phyloP scores from a whole-genome alignment of 1,284 basidiomycete genomes.

The Leccinum subrobustum region DNA sequence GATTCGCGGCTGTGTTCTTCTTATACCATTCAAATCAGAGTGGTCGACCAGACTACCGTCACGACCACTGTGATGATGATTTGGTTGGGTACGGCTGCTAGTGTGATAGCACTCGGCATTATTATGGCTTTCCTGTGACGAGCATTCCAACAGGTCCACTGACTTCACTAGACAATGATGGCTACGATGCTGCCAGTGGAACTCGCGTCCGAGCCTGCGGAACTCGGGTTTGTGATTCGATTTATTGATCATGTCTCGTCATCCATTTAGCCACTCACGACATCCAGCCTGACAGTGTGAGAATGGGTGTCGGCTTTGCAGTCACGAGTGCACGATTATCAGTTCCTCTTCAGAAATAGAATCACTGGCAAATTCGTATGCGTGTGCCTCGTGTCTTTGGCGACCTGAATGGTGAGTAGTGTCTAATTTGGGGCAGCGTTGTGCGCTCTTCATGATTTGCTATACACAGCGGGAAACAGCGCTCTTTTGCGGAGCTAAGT shows the following conservation, averaged over 20 bases:
- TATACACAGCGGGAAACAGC: background rate
- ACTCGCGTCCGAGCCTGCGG: constrained; percentile 24
- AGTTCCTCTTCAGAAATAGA: background rate
- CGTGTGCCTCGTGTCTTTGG: background rate
- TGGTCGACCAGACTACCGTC: constrained; percentile 41
- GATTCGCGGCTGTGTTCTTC: constrained; percentile 38
- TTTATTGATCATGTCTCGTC: background rate
- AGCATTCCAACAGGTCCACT: constrained; percentile 11
- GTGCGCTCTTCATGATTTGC: constrained; percentile 15
- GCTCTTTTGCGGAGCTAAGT: background rate
- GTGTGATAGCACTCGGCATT: too few species aligned
- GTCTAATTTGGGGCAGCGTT: background rate
- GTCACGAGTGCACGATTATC: constrained; percentile 18
- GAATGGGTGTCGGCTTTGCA: constrained; percentile 27
- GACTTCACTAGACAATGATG: constrained; percentile 19
- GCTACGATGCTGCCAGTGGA: constrained; percentile 21
- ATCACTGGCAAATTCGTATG: background rate
- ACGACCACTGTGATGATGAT: constrained; percentile 40
- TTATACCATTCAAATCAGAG: constrained; percentile 36
- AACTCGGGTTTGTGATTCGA: constrained; percentile 27
- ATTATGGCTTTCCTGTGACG: constrained; percentile 47
- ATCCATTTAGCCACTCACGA: background rate
- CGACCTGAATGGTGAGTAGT: background rate
- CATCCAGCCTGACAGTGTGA: constrained; percentile 14
- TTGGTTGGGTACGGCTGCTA: constrained; percentile 38